A percentile compares a stretch with the other conserved stretches of the same genome.
Evolutionary conservation across 1,284 basidiomycete genomes (phyloP).

Genomic region (Takashimella tepidaria): DNA sequence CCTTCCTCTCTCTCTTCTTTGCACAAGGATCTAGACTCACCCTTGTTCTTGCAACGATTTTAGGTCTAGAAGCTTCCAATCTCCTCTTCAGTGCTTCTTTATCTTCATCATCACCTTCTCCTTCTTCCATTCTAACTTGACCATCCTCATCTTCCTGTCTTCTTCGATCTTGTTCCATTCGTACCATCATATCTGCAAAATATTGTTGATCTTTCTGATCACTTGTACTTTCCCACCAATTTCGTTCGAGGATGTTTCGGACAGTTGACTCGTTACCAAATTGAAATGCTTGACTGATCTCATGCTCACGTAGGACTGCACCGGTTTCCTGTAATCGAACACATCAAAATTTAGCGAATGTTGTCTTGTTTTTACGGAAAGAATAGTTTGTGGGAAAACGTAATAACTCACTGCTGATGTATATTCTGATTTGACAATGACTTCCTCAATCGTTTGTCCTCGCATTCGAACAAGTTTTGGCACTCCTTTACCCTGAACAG

Average conservation of each 20-base stretch:
- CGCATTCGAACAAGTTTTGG: constrained; percentile 77
- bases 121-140: constrained; percentile 43
- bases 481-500: constrained; percentile 72
- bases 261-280: constrained; percentile 42
- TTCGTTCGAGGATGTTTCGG: constrained; percentile 38
- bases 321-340: constrained; percentile 37
- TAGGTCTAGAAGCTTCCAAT: constrained; percentile 14
- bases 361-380: background rate
- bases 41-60: constrained; percentile 39
- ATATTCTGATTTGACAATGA: constrained; percentile 62
- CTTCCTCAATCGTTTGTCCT: constrained; percentile 70
- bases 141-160: constrained; percentile 49
- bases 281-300: constrained; percentile 43
- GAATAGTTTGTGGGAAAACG: background rate
- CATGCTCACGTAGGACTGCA: constrained; percentile 30
- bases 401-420: constrained; percentile 63
- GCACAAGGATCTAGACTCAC: constrained; percentile 39
- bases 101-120: constrained; percentile 2
- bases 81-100: no score
- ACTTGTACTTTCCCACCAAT: constrained; percentile 40
- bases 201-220: constrained; percentile 19
- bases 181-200: constrained; percentile 27
- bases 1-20: constrained; percentile 12
- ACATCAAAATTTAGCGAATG: no score
- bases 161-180: constrained; percentile 21